Conservation (phyloP, 2,329 filamentous ascomycete genomes). For the Aspergillus sojae region DNA sequence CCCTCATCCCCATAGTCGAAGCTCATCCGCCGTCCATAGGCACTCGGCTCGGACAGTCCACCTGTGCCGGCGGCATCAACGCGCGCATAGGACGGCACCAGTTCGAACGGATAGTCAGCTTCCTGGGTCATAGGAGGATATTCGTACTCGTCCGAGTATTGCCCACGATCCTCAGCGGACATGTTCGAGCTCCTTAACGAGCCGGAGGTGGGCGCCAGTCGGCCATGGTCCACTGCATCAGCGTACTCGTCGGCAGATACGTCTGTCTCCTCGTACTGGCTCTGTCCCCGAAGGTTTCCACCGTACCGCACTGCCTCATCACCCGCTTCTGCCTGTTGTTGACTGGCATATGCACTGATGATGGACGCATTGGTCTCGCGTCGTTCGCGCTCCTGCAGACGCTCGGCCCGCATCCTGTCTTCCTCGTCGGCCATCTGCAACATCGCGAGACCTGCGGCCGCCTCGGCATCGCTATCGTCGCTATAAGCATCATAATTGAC, state of each 20-base stretch:
- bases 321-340: constrained; percentile 45
- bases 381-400: constrained; percentile 55
- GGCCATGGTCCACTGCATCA: constrained; percentile 20
- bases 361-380: constrained; percentile 59
- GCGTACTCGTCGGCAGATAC: constrained; percentile 21
- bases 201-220: constrained; percentile 25
- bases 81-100: constrained; percentile 63
- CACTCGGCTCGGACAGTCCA: constrained; percentile 75
- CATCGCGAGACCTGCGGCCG: constrained; percentile 78
- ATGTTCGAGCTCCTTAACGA: constrained; percentile 33
- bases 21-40: constrained; percentile 69
- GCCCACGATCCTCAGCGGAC: constrained; percentile 27
- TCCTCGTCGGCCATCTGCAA: constrained; percentile 81
- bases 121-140: constrained; percentile 50
- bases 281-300: constrained; percentile 67
- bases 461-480: constrained; percentile 87
- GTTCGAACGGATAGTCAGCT: constrained; percentile 59
- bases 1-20: constrained; percentile 91
- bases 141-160: constrained; percentile 38
- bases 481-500: constrained; percentile 54
- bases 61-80: constrained; percentile 92
- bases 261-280: constrained; percentile 60
- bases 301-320: constrained; percentile 77
- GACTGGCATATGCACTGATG: constrained; percentile 44
- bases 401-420: constrained; percentile 61